phyloP scores from a whole-genome alignment of 495 filamentous ascomycete genomes.

The Xylaria nigripes region DNA sequence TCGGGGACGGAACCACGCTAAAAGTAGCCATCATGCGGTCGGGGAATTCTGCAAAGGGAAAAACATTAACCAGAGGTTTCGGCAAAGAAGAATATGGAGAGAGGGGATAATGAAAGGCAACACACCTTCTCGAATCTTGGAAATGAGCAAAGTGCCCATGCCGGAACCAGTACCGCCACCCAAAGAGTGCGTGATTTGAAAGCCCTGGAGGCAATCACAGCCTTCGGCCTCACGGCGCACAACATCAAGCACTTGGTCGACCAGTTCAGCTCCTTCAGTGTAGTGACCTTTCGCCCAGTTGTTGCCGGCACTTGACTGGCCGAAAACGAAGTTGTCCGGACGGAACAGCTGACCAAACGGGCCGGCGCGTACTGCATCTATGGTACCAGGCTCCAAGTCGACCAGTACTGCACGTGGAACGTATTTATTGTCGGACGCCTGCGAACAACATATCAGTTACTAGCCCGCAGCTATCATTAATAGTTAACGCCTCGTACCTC shows the following conservation, averaged over 20 bases:
- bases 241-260: conserved; percentile 93
- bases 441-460: background rate
- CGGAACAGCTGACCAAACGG: conserved; percentile 97
- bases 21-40: conserved; percentile 99
- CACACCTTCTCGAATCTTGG: conserved; percentile 80
- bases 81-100: background rate
- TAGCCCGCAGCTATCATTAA: background rate
- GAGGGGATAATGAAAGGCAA: background rate
- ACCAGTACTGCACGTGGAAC: conserved; percentile 96
- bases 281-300: conserved; percentile 99
- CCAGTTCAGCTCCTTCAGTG: conserved; percentile 95
- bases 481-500: conserved; percentile 51
- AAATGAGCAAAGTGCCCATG: conserved; percentile 97
- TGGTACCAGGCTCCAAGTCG: conserved; percentile 92
- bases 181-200: conserved; percentile 98
- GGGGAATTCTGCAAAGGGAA: conserved; percentile 63
- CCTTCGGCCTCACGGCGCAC: conserved; percentile 95
- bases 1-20: conserved; percentile 95
- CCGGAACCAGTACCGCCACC: conserved; percentile 98
- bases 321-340: conserved; percentile 98
- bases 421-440: conserved; percentile 93
- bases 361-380: conserved; percentile 95
- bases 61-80: background rate
- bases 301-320: conserved; percentile 96
- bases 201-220: conserved; percentile 97